Percentiles rank a stretch among this genome's conserved stretches.
Conservation (phyloP, 2,329 filamentous ascomycete species). For the Plectosphaerella sp. region DNA sequence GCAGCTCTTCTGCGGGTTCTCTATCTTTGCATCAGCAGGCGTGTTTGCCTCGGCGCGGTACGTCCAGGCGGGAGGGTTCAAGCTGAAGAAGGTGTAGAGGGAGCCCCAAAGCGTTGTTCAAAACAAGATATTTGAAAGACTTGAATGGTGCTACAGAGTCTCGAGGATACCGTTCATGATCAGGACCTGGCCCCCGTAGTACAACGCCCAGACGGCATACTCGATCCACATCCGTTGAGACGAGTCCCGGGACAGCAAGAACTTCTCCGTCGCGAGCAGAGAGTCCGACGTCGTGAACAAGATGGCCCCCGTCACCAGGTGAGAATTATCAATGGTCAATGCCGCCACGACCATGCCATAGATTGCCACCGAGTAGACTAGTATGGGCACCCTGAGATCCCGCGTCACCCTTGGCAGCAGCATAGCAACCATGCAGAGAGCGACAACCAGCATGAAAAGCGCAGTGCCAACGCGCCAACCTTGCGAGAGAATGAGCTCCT, state of each 20-base stretch:
- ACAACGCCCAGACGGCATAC: slow-evolving; percentile 27
- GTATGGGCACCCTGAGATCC: slow-evolving; percentile 21
- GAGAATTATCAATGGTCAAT: slow-evolving; percentile 17
- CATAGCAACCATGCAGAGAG: slow-evolving; percentile 17
- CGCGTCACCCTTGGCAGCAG: slow-evolving; percentile 20
- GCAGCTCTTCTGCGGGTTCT: slow-evolving; percentile 61
- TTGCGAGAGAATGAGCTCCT: slow-evolving; percentile 3
- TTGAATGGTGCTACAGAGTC: neutral
- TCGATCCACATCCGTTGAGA: slow-evolving; percentile 22
- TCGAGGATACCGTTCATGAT: slow-evolving; percentile 17
- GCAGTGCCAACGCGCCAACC: slow-evolving; percentile 12
- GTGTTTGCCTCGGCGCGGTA: slow-evolving; percentile 24
- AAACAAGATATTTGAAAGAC: too few species aligned
- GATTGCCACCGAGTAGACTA: slow-evolving; percentile 24
- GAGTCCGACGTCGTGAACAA: slow-evolving; percentile 27
- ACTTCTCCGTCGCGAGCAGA: slow-evolving; percentile 25
- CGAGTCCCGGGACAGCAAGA: slow-evolving; percentile 20
- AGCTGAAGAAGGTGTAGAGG: slow-evolving; percentile 24
- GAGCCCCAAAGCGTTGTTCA: neutral
- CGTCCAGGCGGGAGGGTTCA: slow-evolving; percentile 28
- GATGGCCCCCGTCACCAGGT: slow-evolving; percentile 20
- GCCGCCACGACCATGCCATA: slow-evolving; percentile 24
- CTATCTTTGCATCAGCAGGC: slow-evolving; percentile 27
- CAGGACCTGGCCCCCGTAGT: slow-evolving; percentile 28
- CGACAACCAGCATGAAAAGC: slow-evolving; percentile 14